Evolutionary conservation across 108 stramenopile genomes (phyloP).

Genomic region (Conticribra weissflogii): DNA sequence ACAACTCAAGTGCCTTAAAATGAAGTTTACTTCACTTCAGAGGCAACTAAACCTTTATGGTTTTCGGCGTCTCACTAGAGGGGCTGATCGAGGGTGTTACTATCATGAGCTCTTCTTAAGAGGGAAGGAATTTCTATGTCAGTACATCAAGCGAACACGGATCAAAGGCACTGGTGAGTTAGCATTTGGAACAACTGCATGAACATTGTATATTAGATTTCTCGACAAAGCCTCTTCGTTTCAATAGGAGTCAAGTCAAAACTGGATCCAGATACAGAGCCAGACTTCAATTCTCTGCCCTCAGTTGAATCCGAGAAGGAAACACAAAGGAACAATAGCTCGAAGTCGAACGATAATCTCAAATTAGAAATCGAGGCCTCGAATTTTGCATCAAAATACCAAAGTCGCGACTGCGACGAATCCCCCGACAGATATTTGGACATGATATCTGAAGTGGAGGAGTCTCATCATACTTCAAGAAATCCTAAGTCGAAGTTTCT

Average conservation of each 20-base stretch:
- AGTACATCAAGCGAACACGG: slow-evolving; percentile 51
- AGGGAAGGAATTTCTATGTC: slow-evolving; percentile 66
- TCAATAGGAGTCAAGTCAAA: slow-evolving; percentile 39
- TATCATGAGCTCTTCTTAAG: slow-evolving; percentile 80
- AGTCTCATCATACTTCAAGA: no score
- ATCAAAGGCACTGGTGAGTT: slow-evolving; percentile 56
- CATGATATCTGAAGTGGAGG: no score
- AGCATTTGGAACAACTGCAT: no score
- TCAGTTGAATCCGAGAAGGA: slow-evolving; percentile 7
- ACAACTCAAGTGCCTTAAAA: slow-evolving; percentile 82
- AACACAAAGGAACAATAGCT: no score
- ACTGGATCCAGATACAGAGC: slow-evolving; percentile 40
- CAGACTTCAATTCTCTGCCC: slow-evolving; percentile 52
- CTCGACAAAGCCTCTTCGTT: no score
- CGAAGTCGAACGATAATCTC: no score
- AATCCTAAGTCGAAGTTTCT: no score
- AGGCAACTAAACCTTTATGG: slow-evolving; percentile 88
- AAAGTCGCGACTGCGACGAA: no score
- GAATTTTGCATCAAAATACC: no score
- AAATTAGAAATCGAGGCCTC: no score
- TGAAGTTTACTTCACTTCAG: slow-evolving; percentile 85
- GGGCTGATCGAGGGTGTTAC: slow-evolving; percentile 77
- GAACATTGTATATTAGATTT: no score
- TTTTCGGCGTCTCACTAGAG: slow-evolving; percentile 65
- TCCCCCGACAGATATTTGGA: no score